Evolutionary conservation across 768 basidiomycete species (phyloP).

Genomic region (Tubosaeta sp.): DNA sequence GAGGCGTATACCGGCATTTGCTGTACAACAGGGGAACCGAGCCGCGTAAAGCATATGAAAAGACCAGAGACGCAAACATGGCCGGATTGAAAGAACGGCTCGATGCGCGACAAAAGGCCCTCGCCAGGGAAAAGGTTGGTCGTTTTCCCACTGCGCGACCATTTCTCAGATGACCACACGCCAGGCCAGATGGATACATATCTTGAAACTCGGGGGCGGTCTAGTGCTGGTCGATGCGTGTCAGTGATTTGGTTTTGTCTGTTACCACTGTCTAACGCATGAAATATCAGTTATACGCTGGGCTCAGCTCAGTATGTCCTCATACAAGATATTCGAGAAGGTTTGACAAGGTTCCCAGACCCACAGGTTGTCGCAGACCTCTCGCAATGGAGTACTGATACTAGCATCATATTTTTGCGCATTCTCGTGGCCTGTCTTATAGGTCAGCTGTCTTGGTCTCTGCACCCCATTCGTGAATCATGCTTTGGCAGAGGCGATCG

Average conservation of each 20-base stretch:
- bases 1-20: constrained; percentile 77
- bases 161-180: constrained; percentile 29
- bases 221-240: constrained; percentile 70
- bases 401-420: constrained; percentile 46
- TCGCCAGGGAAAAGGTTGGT: constrained; percentile 26
- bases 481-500: constrained; percentile 55
- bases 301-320: constrained; percentile 59
- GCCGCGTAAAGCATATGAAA: constrained; percentile 44
- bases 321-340: neutral
- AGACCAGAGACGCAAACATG: neutral
- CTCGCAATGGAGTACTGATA: constrained; percentile 53
- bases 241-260: constrained; percentile 34
- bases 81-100: neutral
- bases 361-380: constrained; percentile 33
- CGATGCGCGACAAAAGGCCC: constrained; percentile 1
- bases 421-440: constrained; percentile 63
- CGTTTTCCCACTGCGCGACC: neutral
- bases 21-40: constrained; percentile 74
- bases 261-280: constrained; percentile 1
- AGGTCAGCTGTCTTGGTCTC: constrained; percentile 36
- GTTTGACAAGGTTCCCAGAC: constrained; percentile 29
- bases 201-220: constrained; percentile 55
- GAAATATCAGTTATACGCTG: constrained; percentile 64
- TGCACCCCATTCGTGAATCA: neutral
- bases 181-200: constrained; percentile 57